Conservation (phyloP, 2,329 filamentous ascomycete genomes). For the Amauroascus verrucosus region DNA sequence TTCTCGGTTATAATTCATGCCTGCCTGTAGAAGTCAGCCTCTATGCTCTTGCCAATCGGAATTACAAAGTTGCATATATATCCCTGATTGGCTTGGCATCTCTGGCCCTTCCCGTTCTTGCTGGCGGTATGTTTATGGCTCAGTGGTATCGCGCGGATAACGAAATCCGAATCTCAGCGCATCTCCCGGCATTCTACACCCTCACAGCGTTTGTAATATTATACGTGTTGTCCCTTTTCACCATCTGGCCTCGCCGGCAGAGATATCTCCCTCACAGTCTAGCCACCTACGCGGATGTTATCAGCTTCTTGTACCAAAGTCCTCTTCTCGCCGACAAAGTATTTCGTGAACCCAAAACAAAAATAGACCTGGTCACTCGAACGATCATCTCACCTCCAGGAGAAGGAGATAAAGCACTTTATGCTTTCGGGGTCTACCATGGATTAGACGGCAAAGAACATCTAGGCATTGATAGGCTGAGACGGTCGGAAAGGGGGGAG, state of each 20-base stretch:
- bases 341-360: constrained; percentile 59
- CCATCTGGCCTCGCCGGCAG: constrained; percentile 51
- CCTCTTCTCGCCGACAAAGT: constrained; percentile 61
- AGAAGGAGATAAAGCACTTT: constrained; percentile 34
- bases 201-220: constrained; percentile 62
- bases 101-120: constrained; percentile 47
- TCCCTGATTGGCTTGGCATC: constrained; percentile 46
- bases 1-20: constrained; percentile 48
- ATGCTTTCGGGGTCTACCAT: constrained; percentile 48
- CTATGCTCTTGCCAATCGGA: constrained; percentile 44
- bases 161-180: constrained; percentile 54
- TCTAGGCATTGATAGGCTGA: constrained; percentile 49
- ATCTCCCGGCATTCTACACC: constrained; percentile 61
- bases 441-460: constrained; percentile 51
- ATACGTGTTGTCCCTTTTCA: constrained; percentile 54
- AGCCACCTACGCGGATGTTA: constrained; percentile 61
- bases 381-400: constrained; percentile 47
- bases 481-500: constrained; percentile 34
- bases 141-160: constrained; percentile 44
- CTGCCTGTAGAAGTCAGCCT: constrained; percentile 45
- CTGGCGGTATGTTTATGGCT: constrained; percentile 53
- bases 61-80: constrained; percentile 49
- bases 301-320: constrained; percentile 65
- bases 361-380: constrained; percentile 56
- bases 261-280: constrained; percentile 63